Base-by-base conservation (phyloP, 805 yeast genomes). In the Zygoascus tannicola region DNA sequence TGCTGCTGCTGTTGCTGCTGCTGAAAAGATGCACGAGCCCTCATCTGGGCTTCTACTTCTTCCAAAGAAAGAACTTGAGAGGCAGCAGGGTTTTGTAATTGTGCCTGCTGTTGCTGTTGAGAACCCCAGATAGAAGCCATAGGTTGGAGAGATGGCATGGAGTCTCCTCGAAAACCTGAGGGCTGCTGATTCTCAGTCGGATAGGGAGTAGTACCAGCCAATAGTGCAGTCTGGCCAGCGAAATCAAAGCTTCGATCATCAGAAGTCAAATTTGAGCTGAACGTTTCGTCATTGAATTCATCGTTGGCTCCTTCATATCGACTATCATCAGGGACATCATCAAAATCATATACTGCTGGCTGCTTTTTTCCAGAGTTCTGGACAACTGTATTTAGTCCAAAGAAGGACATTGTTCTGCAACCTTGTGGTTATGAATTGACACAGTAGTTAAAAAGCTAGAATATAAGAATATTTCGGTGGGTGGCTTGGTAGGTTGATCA, bases 11-110 rank as follows among this genome's bases (percentile, higher is more conserved):
- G 50, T 40, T 38, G 43, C 23, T 35, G 67, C 67, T 53, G 60
- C 58, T 52, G 5, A 7, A 50, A 21, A 5, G 55, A 55, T 45
- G 66, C 72, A 44, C 71, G 68, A 4, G 73, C 69, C 47, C 78
- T 67, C 58, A 81, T 68, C 55, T 78, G 85, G 5, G 94, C 85
- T 64, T 87, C 95, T 51, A 87, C 75, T 54, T 87, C 94, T 59
- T 83, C 90, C 59, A 85, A 68, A 8, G 95, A 81, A 53, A 83
- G 63, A 19, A 81, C 71, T 53, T 72, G 73, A 52, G 69, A 68
- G 7, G 35, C 32, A 16, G 43, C 23, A n/a, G 41, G 40, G 10
- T 5, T 36, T 4, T 8, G 23, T 7, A 37, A 12, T 10, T 15
- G 36, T 10, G 37, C 35, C 28, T 20, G 54, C 48, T 37, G 60